These are phyloP conservation scores for Lenwebbia sp. DNA, from an alignment of 345 rosid species.

Conservation along the genomic window DNA sequence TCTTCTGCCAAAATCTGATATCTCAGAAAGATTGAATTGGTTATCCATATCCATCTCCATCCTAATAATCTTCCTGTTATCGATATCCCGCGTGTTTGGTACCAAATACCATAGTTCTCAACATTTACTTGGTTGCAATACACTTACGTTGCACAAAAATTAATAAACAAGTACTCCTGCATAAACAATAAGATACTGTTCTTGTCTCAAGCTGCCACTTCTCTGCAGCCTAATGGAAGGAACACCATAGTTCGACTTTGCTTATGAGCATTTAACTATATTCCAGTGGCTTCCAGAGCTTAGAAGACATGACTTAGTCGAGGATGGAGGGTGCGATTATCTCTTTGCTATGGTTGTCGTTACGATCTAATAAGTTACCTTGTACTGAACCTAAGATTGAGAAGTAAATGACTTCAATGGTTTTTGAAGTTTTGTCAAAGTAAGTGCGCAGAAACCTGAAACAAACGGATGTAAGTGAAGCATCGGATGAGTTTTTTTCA, in stretches of 20 bases:
- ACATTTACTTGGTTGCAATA: neutral
- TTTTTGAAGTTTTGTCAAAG: neutral
- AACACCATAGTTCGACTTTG: neutral
- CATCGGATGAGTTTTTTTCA: too few species aligned
- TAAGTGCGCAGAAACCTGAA: neutral
- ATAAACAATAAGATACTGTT: neutral
- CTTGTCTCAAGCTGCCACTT: neutral
- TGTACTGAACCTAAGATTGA: neutral
- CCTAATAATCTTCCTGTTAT: neutral
- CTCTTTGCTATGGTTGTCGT: neutral
- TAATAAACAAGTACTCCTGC: neutral
- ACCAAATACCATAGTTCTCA: too few species aligned
- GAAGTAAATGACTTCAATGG: neutral
- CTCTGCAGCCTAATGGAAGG: neutral
- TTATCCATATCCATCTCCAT: neutral
- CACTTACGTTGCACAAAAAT: neutral
- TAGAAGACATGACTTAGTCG: neutral
- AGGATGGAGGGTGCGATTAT: neutral
- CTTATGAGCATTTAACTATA: too few species aligned
- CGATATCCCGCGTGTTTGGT: too few species aligned
- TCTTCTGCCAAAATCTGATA: neutral
- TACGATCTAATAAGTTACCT: neutral
- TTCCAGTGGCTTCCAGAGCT: too few species aligned
- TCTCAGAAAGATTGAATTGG: neutral
- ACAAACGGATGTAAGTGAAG: too few species aligned